Evolutionary conservation across 2,329 filamentous ascomycete genomes (phyloP).

Genomic region (Thermomyces lanuginosus): DNA sequence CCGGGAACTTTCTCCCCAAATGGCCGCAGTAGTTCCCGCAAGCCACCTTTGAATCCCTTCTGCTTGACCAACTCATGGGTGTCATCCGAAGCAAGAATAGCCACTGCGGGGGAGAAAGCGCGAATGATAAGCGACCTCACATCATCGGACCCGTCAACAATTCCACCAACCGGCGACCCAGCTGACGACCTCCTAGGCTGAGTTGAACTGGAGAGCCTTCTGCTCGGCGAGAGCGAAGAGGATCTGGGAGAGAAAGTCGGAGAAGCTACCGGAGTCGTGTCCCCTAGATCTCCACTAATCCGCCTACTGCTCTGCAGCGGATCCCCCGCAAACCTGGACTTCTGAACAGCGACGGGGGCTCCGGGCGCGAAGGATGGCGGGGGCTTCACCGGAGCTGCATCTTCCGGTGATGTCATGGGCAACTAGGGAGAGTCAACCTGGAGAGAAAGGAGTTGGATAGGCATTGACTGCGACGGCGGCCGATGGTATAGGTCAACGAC

Average conservation of each 20-base stretch:
- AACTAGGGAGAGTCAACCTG: slow-evolving; percentile 10
- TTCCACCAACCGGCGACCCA: slow-evolving; percentile 35
- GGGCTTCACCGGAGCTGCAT: slow-evolving; percentile 50
- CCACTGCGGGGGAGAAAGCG: slow-evolving; percentile 78
- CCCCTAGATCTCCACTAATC: slow-evolving; percentile 29
- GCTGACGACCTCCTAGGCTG: slow-evolving; percentile 32
- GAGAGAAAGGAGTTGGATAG: slow-evolving; percentile 6
- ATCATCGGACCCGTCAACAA: slow-evolving; percentile 38
- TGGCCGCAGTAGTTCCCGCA: slow-evolving; percentile 73
- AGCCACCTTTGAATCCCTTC: slow-evolving; percentile 69
- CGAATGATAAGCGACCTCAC: slow-evolving; percentile 53
- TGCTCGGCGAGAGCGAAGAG: slow-evolving; percentile 50
- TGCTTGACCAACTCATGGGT: slow-evolving; percentile 62
- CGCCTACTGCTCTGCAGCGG: slow-evolving; percentile 36
- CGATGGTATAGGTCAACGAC: too few relatives aligned
- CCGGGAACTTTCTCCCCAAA: slow-evolving; percentile 81
- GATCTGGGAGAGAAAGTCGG: slow-evolving; percentile 46
- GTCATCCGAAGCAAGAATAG: slow-evolving; percentile 71
- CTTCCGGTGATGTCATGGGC: slow-evolving; percentile 52
- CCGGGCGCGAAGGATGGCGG: slow-evolving; percentile 54
- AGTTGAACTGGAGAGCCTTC: slow-evolving; percentile 40
- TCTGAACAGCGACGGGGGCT: slow-evolving; percentile 43
- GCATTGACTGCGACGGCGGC: slow-evolving; percentile 1
- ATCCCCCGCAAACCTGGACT: slow-evolving; percentile 35
- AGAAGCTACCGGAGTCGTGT: slow-evolving; percentile 39